Evolutionary conservation across 805 yeast genomes (phyloP).

Genomic region (Yarrowia sp.): DNA sequence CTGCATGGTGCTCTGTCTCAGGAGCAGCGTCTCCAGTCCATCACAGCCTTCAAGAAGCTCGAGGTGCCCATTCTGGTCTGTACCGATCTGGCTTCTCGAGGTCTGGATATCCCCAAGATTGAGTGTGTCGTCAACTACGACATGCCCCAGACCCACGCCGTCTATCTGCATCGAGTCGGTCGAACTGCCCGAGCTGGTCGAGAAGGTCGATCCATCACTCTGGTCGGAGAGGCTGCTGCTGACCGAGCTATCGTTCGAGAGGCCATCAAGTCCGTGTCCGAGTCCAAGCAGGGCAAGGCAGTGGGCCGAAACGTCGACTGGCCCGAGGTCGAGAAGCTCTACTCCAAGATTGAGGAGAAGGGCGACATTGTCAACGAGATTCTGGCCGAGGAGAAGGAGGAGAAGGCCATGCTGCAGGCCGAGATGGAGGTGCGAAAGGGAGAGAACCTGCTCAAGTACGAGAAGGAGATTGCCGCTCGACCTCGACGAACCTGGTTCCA

Average conservation of each 20-base stretch:
- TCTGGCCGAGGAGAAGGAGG: slow-evolving; percentile 83
- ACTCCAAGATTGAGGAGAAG: slow-evolving; percentile 66
- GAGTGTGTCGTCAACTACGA: slow-evolving; percentile 94
- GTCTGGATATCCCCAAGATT: slow-evolving; percentile 97
- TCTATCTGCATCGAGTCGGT: slow-evolving; percentile 96
- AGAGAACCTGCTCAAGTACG: slow-evolving; percentile 79
- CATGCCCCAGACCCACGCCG: slow-evolving; percentile 91
- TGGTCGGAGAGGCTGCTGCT: slow-evolving; percentile 89
- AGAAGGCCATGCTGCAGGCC: slow-evolving; percentile 83
- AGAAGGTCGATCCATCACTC: slow-evolving; percentile 89
- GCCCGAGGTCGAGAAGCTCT: slow-evolving; percentile 76
- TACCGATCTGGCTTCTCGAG: slow-evolving; percentile 99
- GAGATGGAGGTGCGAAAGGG: slow-evolving; percentile 91
- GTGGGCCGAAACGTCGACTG: slow-evolving; percentile 94
- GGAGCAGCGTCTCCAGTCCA: slow-evolving; percentile 89
- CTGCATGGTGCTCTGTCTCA: slow-evolving; percentile 81
- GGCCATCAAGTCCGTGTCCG: slow-evolving; percentile 72
- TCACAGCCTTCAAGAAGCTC: slow-evolving; percentile 80
- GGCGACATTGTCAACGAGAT: slow-evolving; percentile 72
- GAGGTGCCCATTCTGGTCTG: slow-evolving; percentile 88
- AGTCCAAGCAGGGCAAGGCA: slow-evolving; percentile 54
- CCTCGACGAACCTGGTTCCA: slow-evolving; percentile 99
- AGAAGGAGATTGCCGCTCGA: slow-evolving; percentile 81
- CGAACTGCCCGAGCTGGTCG: slow-evolving; percentile 99
- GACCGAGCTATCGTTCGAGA: slow-evolving; percentile 92